Evolutionary conservation across 768 basidiomycete species (phyloP), one percentile per base, ranked within the genome.

Genomic region (Phlegmacium glaucopus): DNA sequence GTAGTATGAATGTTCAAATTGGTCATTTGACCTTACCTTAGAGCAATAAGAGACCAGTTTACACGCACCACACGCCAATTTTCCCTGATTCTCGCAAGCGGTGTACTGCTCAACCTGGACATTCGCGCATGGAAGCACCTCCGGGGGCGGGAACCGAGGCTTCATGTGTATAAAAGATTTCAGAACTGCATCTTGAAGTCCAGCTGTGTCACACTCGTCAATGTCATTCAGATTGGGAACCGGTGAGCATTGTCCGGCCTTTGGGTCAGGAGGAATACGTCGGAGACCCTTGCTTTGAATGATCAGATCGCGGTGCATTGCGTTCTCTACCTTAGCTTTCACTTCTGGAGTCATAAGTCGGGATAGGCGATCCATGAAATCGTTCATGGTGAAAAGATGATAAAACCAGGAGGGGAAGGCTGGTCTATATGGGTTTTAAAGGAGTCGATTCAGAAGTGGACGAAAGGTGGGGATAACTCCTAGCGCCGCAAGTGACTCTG

Each of bases 41-140:
- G 75, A 76, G 52, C 76, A 77, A 49, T 77, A 77, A 15, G 67
- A 68, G 1, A 75, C 73, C 12, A 76, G 53, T 41, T 51, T 65
- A 53, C 74, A 76, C 9, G 41, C 48, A 16, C 49, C 38, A 40
- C 64, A 65, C 3, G 58, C 54, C 52, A 54, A 48, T 12, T 53
- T 66, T 4, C 71, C 73, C 9, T 54, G 59, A 0, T 66, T 60
- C 11, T 53, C 38, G 47, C 72, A 74, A 16, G 17, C 44, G 11
- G 35, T 45, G 39, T 58, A 45, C n/a, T 53, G 54, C 1, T 52
- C 40, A 6, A 50, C 52, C 26, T 67, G 50, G 18, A 65, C 54
- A 35, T 71, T 69, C 12, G 72, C 72, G 30, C 72, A 73, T 5
- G 65, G 71, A 7, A 71, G 54, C 15, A 45, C 40, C 18, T 61